Conservation (phyloP, 805 yeast genomes). For the Wickerhamiella azymoides region DNA sequence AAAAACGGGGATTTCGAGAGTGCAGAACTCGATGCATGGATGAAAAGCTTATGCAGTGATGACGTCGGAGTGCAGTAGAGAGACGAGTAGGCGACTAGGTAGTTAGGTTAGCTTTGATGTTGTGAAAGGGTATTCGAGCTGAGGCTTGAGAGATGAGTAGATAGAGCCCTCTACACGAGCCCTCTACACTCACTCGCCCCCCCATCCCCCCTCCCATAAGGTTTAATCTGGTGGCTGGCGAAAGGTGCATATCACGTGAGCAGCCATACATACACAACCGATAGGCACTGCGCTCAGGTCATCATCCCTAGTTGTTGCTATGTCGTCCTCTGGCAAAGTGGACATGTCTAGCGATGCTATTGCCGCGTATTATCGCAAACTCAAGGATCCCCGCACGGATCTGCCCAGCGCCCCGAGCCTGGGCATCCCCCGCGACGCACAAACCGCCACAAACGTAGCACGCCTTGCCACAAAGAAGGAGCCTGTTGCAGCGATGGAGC, state of each 20-base stretch:
- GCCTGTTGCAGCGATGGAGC: conserved; percentile 26
- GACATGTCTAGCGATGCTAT: conserved; percentile 22
- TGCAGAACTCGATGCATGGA: conserved; percentile 6
- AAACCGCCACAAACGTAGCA: conserved; percentile 21
- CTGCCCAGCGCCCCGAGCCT: conserved; percentile 24
- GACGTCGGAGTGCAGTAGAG: conserved; percentile 3
- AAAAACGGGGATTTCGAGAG: neutral
- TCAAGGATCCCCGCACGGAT: conserved; percentile 19
- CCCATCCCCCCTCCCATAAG: no score
- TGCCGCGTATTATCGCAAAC: conserved; percentile 25
- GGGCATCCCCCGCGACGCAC: conserved; percentile 22
- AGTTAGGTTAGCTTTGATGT: no score
- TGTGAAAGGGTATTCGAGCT: no score
- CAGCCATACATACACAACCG: neutral
- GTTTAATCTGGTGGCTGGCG: neutral
- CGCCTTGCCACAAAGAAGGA: conserved; percentile 23
- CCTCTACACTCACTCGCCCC: no score
- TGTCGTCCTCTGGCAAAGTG: conserved; percentile 4
- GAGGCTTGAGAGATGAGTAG: no score
- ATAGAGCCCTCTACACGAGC: no score
- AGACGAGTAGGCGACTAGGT: neutral
- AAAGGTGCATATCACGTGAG: neutral
- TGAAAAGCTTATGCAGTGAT: conserved; percentile 7
- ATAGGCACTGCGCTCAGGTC: neutral
- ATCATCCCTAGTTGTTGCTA: neutral